Percentiles rank a stretch among this genome's conserved stretches.
These are phyloP conservation scores for Tulasnella sp. DNA, from an alignment of 768 basidiomycete genomes.

Conservation along the genomic window DNA sequence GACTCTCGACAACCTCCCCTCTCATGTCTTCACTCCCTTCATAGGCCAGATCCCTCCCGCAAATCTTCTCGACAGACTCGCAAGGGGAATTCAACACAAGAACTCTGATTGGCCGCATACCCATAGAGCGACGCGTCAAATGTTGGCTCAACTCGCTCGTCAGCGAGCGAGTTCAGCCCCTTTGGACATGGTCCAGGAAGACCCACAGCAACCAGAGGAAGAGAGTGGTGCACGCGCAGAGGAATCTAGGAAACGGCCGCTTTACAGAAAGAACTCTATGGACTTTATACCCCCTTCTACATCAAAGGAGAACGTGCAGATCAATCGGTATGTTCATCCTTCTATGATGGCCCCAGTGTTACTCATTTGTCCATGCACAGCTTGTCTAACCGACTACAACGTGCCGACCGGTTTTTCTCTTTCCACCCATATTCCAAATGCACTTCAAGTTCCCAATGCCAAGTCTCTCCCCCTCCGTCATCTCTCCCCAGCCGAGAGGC, in stretches of 20 bases:
- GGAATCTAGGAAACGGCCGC: slow-evolving; percentile 34
- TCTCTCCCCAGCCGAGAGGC: too few relatives aligned
- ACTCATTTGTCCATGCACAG: too few relatives aligned
- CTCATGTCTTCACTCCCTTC: slow-evolving; percentile 78
- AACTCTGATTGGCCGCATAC: slow-evolving; percentile 79
- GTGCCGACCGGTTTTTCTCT: slow-evolving; percentile 10
- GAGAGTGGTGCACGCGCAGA: slow-evolving; percentile 31
- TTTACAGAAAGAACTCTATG: slow-evolving; percentile 78
- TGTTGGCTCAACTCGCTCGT: slow-evolving; percentile 69
- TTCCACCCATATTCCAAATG: slow-evolving; percentile 15
- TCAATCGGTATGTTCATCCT: slow-evolving; percentile 10
- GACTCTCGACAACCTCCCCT: slow-evolving; percentile 74
- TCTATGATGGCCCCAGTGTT: neutral
- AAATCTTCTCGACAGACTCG: slow-evolving; percentile 77
- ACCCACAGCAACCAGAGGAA: slow-evolving; percentile 27
- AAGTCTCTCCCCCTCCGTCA: too few relatives aligned
- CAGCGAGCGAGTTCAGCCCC: slow-evolving; percentile 41
- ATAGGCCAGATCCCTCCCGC: slow-evolving; percentile 72
- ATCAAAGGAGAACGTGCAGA: slow-evolving; percentile 6
- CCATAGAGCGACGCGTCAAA: slow-evolving; percentile 64
- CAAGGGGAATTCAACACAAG: slow-evolving; percentile 58
- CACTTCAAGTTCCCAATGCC: too few relatives aligned
- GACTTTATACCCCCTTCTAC: slow-evolving; percentile 43
- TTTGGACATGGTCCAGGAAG: slow-evolving; percentile 23
- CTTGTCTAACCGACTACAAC: too few relatives aligned